Evolutionary conservation across 306 rosid genomes (phyloP), one percentile per base, ranked within the genome.

Genomic region (Oemleria cerasiformis): DNA sequence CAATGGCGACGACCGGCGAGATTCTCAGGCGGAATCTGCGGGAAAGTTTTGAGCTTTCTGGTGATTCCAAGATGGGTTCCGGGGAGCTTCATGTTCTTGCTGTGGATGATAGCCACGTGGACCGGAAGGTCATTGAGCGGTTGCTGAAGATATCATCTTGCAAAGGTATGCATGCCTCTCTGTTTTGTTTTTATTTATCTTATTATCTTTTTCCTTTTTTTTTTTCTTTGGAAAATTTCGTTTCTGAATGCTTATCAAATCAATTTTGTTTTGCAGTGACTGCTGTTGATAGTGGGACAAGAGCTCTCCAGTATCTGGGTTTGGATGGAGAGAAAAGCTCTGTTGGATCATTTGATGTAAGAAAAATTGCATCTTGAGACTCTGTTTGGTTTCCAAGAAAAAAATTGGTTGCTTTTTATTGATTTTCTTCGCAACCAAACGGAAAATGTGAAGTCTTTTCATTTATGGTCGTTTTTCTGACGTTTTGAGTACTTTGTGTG

Each of bases 271-370:
- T 77, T 76, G 67, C 86, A 93, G 99, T 94, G 66, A 94, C 99
- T 12, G 88, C 91, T 8, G 99, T 94, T 9, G 99, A 94, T 5
- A 94, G 99, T 73, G 99, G 95, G 65, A 87, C 88, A 3, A 79
- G 97, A 75, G 99, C 99, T 78, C 87, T 94, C 75, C 92, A 94
- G 59, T 94, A 80, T 85, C 64, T 94, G 82, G 99, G 99, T 0
- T 84, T 94, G 78, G 99, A 89, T 66, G 99, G 92, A 19, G 88
- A 86, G 51, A 81, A 80, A n/a, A 76, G 38, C 73, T 79, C 97
- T 25, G 79, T 82, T 39, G 96, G 84, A 0, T 30, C 36, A 30
- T 75, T 91, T 61, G 85, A 89, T 84, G 98, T 93, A 81, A 87
- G 97, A 4, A 58, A 63, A 2, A n/a, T 5, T 36, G 5, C 39